Evolutionary conservation across 1,139 yeast genomes (phyloP), one percentile per base, ranked within the genome.

Genomic region (Suhomyces taliae): DNA sequence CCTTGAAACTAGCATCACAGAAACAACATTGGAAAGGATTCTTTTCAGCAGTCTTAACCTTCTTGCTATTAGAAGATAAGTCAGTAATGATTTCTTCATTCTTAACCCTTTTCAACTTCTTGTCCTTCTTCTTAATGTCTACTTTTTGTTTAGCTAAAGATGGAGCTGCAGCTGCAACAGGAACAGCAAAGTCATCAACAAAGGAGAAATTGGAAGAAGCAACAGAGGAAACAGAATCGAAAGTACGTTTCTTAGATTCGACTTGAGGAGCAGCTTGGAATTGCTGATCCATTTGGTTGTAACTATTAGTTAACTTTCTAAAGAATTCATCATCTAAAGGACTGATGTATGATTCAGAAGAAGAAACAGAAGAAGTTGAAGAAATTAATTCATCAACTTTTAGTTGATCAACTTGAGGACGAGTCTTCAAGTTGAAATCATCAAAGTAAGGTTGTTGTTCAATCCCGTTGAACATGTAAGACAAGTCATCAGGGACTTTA

Each of bases 1-100:
- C 82, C 56, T 74, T 78, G 58, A 81, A 79, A 35, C 65, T 64
- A 4, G 81, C 75, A 39, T 67, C 65, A 56, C 85, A 80, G 51
- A 67, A 66, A 1, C 66, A 59, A 59, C 85, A 80, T 51, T 69
- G 64, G 51, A 65, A 69, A 8, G 45, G 38, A 8, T 44, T 41
- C 38, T 47, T 50, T 5, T 37, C 38, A 14, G 14, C 32, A 27
- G 33, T 6, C 27, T 24, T 32, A 3, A 8, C 14, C 32, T 38
- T 37, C n/a, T n/a, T 14, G 40, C 39, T 42, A 36, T 27, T 14
- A 24, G 39, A 15, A n/a, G 32, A 24, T 9, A 29, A 29, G 9
- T 43, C 41, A 4, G 14, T 35, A 4, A 8, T 24, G 15, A 34
- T 4, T 11, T 31, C 33, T 33, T 33, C 41, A n/a, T 41, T 44